Base-by-base conservation (phyloP, 1,139 yeast species). In the Eremothecium gossypii region DNA sequence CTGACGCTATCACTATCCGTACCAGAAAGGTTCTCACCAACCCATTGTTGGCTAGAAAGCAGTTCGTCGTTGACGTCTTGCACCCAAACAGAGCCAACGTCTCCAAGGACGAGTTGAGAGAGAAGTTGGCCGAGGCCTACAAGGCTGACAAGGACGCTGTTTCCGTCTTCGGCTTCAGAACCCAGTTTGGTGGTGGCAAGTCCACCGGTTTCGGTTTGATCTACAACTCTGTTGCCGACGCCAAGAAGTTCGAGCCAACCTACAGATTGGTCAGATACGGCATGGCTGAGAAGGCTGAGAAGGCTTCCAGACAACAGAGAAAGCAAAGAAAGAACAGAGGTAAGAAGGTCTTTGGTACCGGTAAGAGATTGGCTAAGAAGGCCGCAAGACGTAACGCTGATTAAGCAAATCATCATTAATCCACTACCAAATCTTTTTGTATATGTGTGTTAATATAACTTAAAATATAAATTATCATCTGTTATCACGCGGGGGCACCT, bases 241-340 rank as follows among this genome's bases (percentile, higher is more conserved):
- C 95, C 70, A 85, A 89, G 83, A 89, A 80, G 76, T 91, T 91
- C 73, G 99, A 91, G 79, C 98, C 99, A 77, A 70, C 87, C 62
- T 91, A 91, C 94, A 89, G 99, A 79, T 86, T 87, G 69, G 95
- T 91, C 66, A 91, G 99, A 84, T 84, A 85, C 79, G 98, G 97
- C 67, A 80, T 89, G 70, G 96, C 95, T 69, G 76, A 76, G 62
- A 86, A 85, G 81, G 87, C 82, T 66, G 97, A 91, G 73, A 87
- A 86, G 80, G 78, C 96, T 65, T 86, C 96, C 65, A 87, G 97
- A 87, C 96, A 89, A 79, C 98, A 93, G 79, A 87, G 98, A 81
- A 93, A 93, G 77, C 98, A 91, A 83, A 86, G 85, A 89, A 91
- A 91, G 91, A 91, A 91, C 95, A 89, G 97, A 82, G 96, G 85